phyloP scores from a whole-genome alignment of 176 grass and related monocot species.

The Aegilops tauschii region DNA sequence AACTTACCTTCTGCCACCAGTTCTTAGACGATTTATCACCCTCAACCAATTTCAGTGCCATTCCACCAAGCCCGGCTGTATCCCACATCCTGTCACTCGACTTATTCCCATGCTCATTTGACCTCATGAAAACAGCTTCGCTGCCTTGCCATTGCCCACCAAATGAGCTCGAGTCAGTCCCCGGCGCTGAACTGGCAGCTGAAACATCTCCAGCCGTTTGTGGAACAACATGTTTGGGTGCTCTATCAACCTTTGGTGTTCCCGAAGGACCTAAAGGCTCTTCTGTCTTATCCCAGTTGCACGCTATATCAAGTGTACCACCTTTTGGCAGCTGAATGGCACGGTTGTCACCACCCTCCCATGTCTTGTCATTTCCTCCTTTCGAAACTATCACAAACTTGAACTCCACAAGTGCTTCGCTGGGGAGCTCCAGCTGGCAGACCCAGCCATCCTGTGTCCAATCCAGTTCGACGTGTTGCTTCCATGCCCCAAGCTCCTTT shows the following conservation, averaged over 20 bases:
- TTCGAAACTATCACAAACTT: conserved; percentile 76
- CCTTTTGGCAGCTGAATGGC: conserved; percentile 51
- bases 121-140: conserved; percentile 66
- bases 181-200: neutral
- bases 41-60: conserved; percentile 68
- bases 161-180: conserved; percentile 46
- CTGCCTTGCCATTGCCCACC: conserved; percentile 78
- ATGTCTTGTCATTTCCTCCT: conserved; percentile 53
- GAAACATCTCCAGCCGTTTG: conserved; percentile 11
- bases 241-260: neutral
- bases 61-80: conserved; percentile 60
- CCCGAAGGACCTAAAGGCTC: conserved; percentile 50
- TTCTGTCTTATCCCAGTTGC: conserved; percentile 75
- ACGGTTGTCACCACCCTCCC: conserved; percentile 77
- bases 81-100: conserved; percentile 57
- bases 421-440: conserved; percentile 54
- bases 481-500: conserved; percentile 81
- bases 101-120: conserved; percentile 68
- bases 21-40: conserved; percentile 73
- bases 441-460: conserved; percentile 83
- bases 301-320: conserved; percentile 61
- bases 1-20: conserved; percentile 90
- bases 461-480: conserved; percentile 54
- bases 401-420: conserved; percentile 53
- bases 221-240: neutral